Conservation (phyloP, 176 grass and related monocot species). For the Saccharum spontaneum region DNA sequence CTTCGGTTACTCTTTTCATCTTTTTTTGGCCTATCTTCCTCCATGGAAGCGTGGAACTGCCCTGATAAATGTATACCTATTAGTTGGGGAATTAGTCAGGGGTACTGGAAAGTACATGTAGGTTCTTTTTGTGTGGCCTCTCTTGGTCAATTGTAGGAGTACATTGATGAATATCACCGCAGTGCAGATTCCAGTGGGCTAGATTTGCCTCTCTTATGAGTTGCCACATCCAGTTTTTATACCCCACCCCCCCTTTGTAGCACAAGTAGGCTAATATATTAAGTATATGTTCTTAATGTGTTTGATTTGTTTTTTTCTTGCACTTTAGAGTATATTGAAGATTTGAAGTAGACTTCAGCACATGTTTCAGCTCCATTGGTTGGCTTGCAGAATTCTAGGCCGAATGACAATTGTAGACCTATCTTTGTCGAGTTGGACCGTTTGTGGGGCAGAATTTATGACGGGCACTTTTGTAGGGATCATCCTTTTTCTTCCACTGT, state of each 20-base stretch:
- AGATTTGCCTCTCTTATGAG: conserved; percentile 27
- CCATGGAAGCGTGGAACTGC: conserved; percentile 32
- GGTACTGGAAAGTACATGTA: conserved; percentile 43
- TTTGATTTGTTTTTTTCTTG: neutral
- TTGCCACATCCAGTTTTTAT: neutral
- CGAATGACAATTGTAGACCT: neutral
- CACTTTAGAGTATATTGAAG: neutral
- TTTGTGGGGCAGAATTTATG: neutral
- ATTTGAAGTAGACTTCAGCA: neutral
- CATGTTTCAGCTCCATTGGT: neutral
- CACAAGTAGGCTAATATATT: conserved; percentile 11
- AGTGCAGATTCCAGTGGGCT: conserved; percentile 29
- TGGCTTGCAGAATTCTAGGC: neutral
- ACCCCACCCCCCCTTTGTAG: neutral
- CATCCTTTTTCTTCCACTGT: neutral
- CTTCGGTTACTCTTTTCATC: conserved; percentile 22
- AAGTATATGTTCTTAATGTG: neutral
- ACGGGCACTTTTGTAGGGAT: neutral
- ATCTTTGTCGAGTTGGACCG: neutral
- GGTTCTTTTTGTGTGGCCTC: conserved; percentile 30
- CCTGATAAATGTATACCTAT: conserved; percentile 63
- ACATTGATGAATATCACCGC: conserved; percentile 41
- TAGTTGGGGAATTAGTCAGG: conserved; percentile 55
- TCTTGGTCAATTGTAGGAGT: conserved; percentile 40
- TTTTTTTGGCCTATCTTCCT: conserved; percentile 29